phyloP scores from a whole-genome alignment of 768 basidiomycete genomes.

The Phlegmacium glaucopus region DNA sequence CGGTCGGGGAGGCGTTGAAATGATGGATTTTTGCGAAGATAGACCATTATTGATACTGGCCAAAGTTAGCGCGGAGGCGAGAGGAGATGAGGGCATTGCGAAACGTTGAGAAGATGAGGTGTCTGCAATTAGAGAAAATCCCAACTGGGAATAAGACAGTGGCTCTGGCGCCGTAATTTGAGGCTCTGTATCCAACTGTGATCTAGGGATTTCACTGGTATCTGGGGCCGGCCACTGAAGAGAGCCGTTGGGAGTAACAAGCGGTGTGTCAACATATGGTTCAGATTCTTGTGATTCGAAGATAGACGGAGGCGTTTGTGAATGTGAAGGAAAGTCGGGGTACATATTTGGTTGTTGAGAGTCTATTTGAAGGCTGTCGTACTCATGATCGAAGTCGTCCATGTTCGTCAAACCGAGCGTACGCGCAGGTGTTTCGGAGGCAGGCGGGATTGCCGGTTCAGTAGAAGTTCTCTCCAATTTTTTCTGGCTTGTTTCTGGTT shows the following conservation, averaged over 20 bases:
- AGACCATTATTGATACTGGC: neutral
- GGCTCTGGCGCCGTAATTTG: constrained; percentile 20
- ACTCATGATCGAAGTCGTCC: constrained; percentile 13
- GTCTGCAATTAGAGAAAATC: constrained; percentile 22
- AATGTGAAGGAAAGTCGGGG: constrained; percentile 8
- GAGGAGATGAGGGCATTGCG: constrained; percentile 13
- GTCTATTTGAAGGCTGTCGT: constrained; percentile 1
- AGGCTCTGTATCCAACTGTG: constrained; percentile 33
- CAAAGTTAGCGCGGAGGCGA: constrained; percentile 9
- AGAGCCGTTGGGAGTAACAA: constrained; percentile 55
- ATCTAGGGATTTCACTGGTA: constrained; percentile 29
- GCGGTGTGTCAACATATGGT: constrained; percentile 41
- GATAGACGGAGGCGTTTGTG: constrained; percentile 25
- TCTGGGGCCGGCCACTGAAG: constrained; percentile 35
- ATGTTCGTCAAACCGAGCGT: constrained; percentile 24
- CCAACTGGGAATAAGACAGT: constrained; percentile 35
- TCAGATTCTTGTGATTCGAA: constrained; percentile 12
- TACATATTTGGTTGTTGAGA: constrained; percentile 18
- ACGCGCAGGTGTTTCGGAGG: constrained; percentile 13
- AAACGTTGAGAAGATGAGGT: neutral
- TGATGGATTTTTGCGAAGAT: neutral
- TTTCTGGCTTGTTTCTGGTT: constrained; percentile 20
- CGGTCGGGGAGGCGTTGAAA: constrained; percentile 9
- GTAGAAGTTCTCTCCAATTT: constrained; percentile 31
- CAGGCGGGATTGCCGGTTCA: constrained; percentile 24